Evolutionary conservation across 352 stramenopile genomes (phyloP).

Genomic region (Phytopythium mirpurense): DNA sequence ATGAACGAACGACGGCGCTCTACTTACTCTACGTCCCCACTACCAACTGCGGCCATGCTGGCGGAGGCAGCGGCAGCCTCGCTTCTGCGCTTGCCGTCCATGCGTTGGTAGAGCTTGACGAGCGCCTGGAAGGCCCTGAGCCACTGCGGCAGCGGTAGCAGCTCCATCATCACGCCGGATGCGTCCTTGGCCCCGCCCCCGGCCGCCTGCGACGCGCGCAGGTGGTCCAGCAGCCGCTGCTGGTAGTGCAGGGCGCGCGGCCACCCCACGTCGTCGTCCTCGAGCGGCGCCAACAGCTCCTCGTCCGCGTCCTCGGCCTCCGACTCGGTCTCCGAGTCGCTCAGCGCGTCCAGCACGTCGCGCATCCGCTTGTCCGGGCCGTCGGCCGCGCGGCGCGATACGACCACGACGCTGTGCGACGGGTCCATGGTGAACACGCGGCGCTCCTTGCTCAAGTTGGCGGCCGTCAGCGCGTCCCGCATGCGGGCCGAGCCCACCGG

Average conservation of each 20-base stretch:
- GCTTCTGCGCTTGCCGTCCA: slow-evolving; percentile 34
- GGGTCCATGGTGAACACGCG: slow-evolving; percentile 64
- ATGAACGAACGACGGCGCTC: too few species aligned
- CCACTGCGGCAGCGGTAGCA: slow-evolving; percentile 56
- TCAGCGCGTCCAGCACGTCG: slow-evolving; percentile 31
- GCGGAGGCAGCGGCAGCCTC: too few species aligned
- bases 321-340: slow-evolving; percentile 14
- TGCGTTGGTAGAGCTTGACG: slow-evolving; percentile 48
- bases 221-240: slow-evolving; percentile 50
- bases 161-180: slow-evolving; percentile 28
- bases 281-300: slow-evolving; percentile 35
- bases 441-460: slow-evolving; percentile 61
- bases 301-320: slow-evolving; percentile 15
- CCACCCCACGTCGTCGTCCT: slow-evolving; percentile 54
- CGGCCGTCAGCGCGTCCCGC: slow-evolving; percentile 40
- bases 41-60: not conserved
- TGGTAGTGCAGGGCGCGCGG: slow-evolving; percentile 51
- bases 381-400: slow-evolving; percentile 30
- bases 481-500: slow-evolving; percentile 50
- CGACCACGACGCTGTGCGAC: slow-evolving; percentile 60
- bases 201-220: slow-evolving; percentile 15
- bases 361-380: slow-evolving; percentile 31
- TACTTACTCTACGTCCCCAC: too few species aligned
- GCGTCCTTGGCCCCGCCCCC: slow-evolving; percentile 30
- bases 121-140: slow-evolving; percentile 54